Conservation (phyloP, 148 eudicot genomes). For the Heliamphora exappendiculata region DNA sequence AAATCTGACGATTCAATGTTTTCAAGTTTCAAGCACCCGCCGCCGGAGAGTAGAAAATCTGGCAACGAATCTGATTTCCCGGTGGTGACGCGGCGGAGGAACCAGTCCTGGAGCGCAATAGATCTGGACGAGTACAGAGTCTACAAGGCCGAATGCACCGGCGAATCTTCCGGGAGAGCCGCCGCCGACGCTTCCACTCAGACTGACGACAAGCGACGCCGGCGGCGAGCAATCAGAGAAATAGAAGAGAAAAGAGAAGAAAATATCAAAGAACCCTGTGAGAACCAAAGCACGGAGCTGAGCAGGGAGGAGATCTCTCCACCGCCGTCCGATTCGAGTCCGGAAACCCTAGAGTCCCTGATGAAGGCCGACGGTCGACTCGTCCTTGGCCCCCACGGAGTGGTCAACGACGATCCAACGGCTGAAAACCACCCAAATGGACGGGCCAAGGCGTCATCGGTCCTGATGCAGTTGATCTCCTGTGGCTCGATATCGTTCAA, state of each 20-base stretch:
- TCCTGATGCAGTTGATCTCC: conserved; percentile 67
- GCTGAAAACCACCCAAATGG: conserved; percentile 38
- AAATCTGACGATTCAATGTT: conserved; percentile 38
- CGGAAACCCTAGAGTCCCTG: conserved; percentile 71
- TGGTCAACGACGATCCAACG: conserved; percentile 23
- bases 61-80: conserved; percentile 18
- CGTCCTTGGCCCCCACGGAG: conserved; percentile 14
- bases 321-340: conserved; percentile 95
- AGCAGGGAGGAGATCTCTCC: conserved; percentile 74
- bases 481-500: conserved; percentile 79
- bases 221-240: conserved; percentile 27
- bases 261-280: not conserved
- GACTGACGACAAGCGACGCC: conserved; percentile 65
- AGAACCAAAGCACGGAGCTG: conserved; percentile 32
- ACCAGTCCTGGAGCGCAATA: conserved; percentile 71
- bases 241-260: conserved; percentile 22
- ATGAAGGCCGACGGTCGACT: conserved; percentile 66
- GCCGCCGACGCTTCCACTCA: conserved; percentile 93
- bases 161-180: conserved; percentile 27
- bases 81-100: conserved; percentile 36
- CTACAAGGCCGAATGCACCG: conserved; percentile 46
- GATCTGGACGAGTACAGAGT: conserved; percentile 71
- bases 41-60: conserved; percentile 12
- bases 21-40: conserved; percentile 24
- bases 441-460: conserved; percentile 56